phyloP scores from a whole-genome alignment of 768 basidiomycete species.

The Candolleomyces efflorescens region DNA sequence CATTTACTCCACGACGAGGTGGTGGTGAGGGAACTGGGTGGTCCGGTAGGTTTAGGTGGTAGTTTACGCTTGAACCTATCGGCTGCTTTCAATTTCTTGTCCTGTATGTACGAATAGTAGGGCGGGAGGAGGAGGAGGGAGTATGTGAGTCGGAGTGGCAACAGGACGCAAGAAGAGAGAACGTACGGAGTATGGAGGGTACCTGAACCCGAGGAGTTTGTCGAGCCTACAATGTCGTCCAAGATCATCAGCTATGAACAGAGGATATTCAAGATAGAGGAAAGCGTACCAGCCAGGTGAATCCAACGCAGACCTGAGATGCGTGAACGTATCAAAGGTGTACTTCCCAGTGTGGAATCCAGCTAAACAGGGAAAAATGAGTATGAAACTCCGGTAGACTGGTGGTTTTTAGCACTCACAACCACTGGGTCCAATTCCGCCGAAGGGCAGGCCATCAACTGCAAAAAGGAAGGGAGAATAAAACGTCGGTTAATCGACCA shows the following conservation, averaged over 20 bases:
- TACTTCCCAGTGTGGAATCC: slow-evolving; percentile 72
- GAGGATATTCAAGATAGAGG: background rate
- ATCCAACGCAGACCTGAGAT: slow-evolving; percentile 57
- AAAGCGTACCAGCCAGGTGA: slow-evolving; percentile 50
- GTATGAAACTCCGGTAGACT: background rate
- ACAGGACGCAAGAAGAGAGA: background rate
- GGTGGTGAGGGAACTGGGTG: slow-evolving; percentile 22
- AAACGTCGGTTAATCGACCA: background rate
- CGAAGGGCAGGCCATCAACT: slow-evolving; percentile 69
- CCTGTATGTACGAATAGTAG: slow-evolving; percentile 14
- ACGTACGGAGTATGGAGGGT: slow-evolving; percentile 55
- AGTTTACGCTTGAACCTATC: slow-evolving; percentile 26
- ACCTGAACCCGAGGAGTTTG: slow-evolving; percentile 44
- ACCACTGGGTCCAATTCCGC: slow-evolving; percentile 70
- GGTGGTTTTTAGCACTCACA: slow-evolving; percentile 38
- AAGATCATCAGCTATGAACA: background rate
- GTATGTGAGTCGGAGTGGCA: background rate
- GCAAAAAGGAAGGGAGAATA: background rate
- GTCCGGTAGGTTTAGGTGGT: slow-evolving; percentile 42
- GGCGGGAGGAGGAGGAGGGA: background rate
- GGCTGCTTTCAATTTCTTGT: slow-evolving; percentile 27
- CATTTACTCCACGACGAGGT: slow-evolving; percentile 36
- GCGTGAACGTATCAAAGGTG: slow-evolving; percentile 76
- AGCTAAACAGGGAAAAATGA: slow-evolving; percentile 29
- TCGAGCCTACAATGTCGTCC: slow-evolving; percentile 39